Evolutionary conservation across 345 rosid species (phyloP).

Genomic region (Firmiana major): DNA sequence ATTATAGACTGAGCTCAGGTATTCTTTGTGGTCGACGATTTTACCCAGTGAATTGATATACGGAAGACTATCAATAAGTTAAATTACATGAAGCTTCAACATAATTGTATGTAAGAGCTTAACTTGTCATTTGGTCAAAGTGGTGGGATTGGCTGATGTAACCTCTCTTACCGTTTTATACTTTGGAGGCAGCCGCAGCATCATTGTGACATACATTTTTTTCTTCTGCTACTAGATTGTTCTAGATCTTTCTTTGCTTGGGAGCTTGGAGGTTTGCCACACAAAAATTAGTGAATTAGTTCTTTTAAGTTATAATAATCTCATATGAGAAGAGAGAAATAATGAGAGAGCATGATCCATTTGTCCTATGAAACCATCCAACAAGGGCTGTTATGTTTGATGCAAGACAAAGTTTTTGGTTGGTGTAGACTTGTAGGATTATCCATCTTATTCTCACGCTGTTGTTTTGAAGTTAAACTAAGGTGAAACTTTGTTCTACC

Average conservation of each 20-base stretch:
- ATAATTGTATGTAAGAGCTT: not conserved
- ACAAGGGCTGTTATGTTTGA: not conserved
- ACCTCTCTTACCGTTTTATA: not conserved
- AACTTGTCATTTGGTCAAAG: not conserved
- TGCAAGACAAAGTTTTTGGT: not conserved
- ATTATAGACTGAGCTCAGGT: not conserved
- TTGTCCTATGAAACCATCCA: not conserved
- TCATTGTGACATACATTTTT: not conserved
- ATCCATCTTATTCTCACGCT: not conserved
- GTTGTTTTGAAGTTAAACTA: not conserved
- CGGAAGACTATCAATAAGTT: not conserved
- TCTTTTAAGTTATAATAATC: not conserved
- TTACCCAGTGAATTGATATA: not conserved
- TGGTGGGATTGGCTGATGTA: not conserved
- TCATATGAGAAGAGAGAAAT: not conserved
- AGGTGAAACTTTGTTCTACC: not conserved
- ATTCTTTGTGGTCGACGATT: not conserved
- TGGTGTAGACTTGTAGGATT: not conserved
- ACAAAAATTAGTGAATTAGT: not conserved
- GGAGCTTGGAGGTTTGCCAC: not conserved
- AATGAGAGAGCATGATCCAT: not conserved
- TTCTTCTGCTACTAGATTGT: too few relatives aligned
- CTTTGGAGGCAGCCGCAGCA: not conserved
- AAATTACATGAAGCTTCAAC: not conserved
- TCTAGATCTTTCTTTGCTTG: not conserved